Evolutionary conservation across 2,329 filamentous ascomycete genomes (phyloP).

Genomic region (Claviceps digitariae): DNA sequence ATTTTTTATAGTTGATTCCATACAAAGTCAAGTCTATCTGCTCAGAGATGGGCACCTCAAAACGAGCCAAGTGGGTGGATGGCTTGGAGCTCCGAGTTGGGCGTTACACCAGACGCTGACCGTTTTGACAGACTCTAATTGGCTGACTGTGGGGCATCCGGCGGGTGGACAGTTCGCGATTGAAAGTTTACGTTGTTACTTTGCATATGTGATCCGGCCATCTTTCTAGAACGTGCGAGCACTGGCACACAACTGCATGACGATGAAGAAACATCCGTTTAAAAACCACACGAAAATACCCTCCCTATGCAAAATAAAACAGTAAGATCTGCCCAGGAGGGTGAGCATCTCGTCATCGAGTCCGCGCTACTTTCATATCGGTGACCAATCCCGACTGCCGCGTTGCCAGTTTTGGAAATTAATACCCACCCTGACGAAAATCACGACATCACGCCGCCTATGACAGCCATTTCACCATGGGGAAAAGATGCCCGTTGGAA

Average conservation of each 20-base stretch:
- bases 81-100: background rate
- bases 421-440: slow-evolving; percentile 5
- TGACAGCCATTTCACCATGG: background rate
- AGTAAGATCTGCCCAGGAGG: background rate
- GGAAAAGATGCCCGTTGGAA: background rate
- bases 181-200: background rate
- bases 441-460: slow-evolving; percentile 1
- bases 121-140: too few relatives aligned
- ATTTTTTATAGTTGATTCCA: background rate
- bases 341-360: background rate
- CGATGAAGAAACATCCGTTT: too few relatives aligned
- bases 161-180: too few relatives aligned
- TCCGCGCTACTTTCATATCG: background rate
- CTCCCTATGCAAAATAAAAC: too few relatives aligned
- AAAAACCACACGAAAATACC: background rate
- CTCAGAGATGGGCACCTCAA: background rate
- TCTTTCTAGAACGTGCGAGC: background rate
- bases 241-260: background rate
- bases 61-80: background rate
- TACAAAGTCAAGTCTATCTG: background rate
- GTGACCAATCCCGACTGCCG: slow-evolving; percentile 8
- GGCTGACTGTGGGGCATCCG: background rate
- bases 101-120: too few relatives aligned
- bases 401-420: background rate
- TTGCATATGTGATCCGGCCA: too few relatives aligned